Evolutionary conservation across 345 rosid species (phyloP).

Genomic region (Cardamine occulta): DNA sequence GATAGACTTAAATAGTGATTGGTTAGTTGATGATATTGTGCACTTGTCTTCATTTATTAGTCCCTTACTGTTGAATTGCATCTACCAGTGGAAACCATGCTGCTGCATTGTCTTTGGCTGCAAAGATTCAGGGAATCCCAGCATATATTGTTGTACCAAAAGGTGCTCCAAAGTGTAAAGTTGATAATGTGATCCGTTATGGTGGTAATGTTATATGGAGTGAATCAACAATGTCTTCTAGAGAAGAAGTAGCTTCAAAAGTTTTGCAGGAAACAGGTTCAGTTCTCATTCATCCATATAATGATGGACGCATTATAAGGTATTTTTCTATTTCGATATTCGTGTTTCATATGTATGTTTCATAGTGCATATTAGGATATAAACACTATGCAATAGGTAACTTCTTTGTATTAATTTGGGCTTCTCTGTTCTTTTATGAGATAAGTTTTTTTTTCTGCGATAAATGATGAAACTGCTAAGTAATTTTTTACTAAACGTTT

Average conservation of each 20-base stretch:
- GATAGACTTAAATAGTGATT: neutral
- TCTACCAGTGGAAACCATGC: constrained; percentile 85
- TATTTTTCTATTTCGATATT: constrained; percentile 33
- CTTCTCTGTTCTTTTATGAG: neutral
- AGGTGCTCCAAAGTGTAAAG: constrained; percentile 90
- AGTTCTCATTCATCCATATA: constrained; percentile 80
- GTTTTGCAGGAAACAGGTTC: constrained; percentile 79
- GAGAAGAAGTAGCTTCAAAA: constrained; percentile 65
- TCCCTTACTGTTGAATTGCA: neutral
- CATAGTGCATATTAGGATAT: neutral
- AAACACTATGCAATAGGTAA: neutral
- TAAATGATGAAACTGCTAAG: constrained; percentile 4
- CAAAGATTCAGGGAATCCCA: constrained; percentile 70
- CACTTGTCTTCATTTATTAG: neutral
- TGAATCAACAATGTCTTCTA: constrained; percentile 64
- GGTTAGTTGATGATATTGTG: constrained; percentile 6
- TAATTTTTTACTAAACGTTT: neutral
- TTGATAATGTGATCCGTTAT: constrained; percentile 77
- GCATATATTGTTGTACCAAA: constrained; percentile 79
- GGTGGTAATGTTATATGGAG: constrained; percentile 85
- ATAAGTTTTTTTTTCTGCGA: neutral
- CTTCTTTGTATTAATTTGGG: neutral
- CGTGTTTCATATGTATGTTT: neutral
- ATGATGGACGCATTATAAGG: constrained; percentile 80
- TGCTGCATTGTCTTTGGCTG: constrained; percentile 94